Base-by-base conservation (phyloP, 257 asterid genomes). In the Ajuga chamaepitys region DNA sequence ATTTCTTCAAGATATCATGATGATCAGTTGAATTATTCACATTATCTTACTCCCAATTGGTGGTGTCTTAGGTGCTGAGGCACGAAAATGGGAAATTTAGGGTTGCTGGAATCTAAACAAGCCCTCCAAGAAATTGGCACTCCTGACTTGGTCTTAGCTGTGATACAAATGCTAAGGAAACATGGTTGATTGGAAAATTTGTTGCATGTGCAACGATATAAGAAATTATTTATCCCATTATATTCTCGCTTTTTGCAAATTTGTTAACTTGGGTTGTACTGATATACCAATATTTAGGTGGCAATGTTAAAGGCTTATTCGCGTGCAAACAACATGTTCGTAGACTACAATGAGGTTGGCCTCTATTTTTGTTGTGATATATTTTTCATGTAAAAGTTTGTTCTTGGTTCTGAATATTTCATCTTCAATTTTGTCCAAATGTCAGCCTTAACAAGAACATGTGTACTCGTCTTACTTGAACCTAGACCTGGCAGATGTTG, bases 91-190 rank as follows among this genome's bases (percentile, higher is more conserved):
- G n/a, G n/a, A n/a, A n/a, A n/a, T n/a, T n/a, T n/a, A n/a, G n/a
- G n/a, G n/a, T n/a, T n/a, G n/a, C n/a, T n/a, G n/a, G n/a, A n/a
- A n/a, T n/a, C n/a, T n/a, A n/a, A n/a, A n/a, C n/a, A n/a, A n/a
- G n/a, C n/a, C n/a, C n/a, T n/a, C n/a, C n/a, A n/a, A n/a, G n/a
- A n/a, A n/a, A n/a, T n/a, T n/a, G n/a, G n/a, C n/a, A n/a, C n/a
- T n/a, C n/a, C 98, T 20, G 98, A 91, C 75, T 80, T 91, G 87
- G 96, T 91, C 75, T 80, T 91, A 73, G 88, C 96, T 13, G 98
- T 91, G 44, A 91, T 95, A 56, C 95, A 91, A 83, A 84, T 91
- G 80, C 69, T 91, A 77, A 80, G 98, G 67, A 88, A 88, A 74
- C 96, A 91, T 64, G 95, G 98, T 18, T 91, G 62, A 96, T 88